A percentile compares a stretch with the other conserved stretches of the same genome.
Evolutionary conservation across 331 rosid genomes (phyloP).

Genomic region (Arachis monticola): DNA sequence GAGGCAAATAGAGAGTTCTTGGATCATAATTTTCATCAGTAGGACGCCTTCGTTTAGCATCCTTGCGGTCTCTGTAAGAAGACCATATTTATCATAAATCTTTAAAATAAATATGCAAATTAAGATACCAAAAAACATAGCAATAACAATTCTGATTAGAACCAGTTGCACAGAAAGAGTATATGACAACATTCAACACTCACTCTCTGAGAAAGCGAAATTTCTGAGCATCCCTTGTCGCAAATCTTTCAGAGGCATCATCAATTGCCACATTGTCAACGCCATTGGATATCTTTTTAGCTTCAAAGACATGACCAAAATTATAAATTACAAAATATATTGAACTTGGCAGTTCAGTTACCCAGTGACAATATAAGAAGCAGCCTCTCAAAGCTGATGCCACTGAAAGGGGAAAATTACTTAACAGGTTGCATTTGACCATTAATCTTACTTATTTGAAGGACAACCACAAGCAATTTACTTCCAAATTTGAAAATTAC

Average conservation of each 20-base stretch:
- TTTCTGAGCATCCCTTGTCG: slow-evolving; percentile 64
- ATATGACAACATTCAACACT: slow-evolving; percentile 38
- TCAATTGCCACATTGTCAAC: slow-evolving; percentile 42
- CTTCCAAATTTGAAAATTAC: slow-evolving; percentile 2
- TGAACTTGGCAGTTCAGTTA: slow-evolving; percentile 13
- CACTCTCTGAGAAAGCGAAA: slow-evolving; percentile 70
- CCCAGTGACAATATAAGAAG: slow-evolving; percentile 8
- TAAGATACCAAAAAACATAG: slow-evolving; percentile 21
- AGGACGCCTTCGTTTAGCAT: slow-evolving; percentile 69
- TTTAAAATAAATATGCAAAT: slow-evolving; percentile 5
- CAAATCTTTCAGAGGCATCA: slow-evolving; percentile 72
- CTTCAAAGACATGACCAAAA: slow-evolving; percentile 48
- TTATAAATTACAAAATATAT: slow-evolving; percentile 8
- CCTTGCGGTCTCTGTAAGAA: slow-evolving; percentile 67
- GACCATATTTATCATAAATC: slow-evolving; percentile 33
- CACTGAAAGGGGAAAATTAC: not conserved
- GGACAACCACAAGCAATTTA: not conserved
- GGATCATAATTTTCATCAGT: slow-evolving; percentile 81
- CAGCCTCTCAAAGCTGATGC: not conserved
- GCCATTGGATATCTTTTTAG: slow-evolving; percentile 46
- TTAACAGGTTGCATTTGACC: not conserved
- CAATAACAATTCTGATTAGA: slow-evolving; percentile 1
- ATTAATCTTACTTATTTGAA: slow-evolving; percentile 4
- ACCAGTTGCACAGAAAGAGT: slow-evolving; percentile 21
- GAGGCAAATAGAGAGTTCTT: slow-evolving; percentile 80